Percentiles rank a stretch among this genome's conserved stretches.
Conservation (phyloP, 306 rosid species). For the Astragalus membranaceus region DNA sequence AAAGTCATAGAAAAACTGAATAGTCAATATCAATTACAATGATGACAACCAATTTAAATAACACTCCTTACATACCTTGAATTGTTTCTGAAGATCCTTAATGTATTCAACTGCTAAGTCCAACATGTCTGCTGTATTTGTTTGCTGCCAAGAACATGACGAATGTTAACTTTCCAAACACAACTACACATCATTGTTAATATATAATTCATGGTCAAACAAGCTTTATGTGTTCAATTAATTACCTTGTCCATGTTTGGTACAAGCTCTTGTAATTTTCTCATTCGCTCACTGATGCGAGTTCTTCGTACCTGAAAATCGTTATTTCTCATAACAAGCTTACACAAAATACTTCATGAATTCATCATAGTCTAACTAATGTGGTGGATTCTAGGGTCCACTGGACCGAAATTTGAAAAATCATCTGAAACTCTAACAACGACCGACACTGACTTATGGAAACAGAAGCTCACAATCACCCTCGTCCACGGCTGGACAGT, state of each 20-base stretch:
- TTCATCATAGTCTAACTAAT: not conserved
- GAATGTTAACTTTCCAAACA: conserved; percentile 9
- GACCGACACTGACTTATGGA: too few species aligned
- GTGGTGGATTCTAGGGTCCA: not conserved
- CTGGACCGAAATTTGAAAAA: too few species aligned
- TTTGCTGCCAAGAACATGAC: conserved; percentile 58
- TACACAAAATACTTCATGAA: not conserved
- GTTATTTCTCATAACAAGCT: not conserved
- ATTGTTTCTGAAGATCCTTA: conserved; percentile 88
- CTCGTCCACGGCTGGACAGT: too few species aligned
- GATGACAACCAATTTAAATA: not conserved
- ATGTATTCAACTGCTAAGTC: conserved; percentile 91
- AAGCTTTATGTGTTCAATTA: not conserved
- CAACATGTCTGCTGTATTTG: conserved; percentile 97
- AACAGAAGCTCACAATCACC: too few species aligned
- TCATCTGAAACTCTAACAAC: too few species aligned
- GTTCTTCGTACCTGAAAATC: conserved; percentile 75
- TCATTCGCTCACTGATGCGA: conserved; percentile 88
- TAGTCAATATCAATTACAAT: not conserved
- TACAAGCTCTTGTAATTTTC: conserved; percentile 90
- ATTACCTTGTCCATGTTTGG: conserved; percentile 96
- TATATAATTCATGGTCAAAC: not conserved
- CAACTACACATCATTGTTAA: not conserved
- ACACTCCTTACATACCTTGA: conserved; percentile 41
- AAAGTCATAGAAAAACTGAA: not conserved